These are phyloP conservation scores for Nicotiana obtusifolia DNA, from an alignment of 257 asterid genomes.

Conservation along the genomic window DNA sequence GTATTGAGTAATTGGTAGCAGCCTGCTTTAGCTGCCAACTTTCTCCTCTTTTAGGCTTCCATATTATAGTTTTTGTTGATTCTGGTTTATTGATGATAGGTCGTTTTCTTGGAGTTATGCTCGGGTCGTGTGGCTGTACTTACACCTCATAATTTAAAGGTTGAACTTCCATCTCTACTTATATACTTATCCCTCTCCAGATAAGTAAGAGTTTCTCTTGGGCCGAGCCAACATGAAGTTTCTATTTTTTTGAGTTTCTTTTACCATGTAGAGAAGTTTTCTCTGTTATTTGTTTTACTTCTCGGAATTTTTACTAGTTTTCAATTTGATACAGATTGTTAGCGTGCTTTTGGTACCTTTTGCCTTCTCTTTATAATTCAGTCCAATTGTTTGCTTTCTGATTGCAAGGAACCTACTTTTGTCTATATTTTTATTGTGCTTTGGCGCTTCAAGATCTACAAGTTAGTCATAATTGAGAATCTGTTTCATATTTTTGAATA, in stretches of 20 bases:
- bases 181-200: neutral
- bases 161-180: constrained; percentile 17
- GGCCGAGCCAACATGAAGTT: neutral
- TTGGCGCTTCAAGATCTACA: neutral
- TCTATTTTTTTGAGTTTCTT: neutral
- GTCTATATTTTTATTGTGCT: neutral
- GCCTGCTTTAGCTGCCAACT: neutral
- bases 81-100: constrained; percentile 37
- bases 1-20: neutral
- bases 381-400: neutral
- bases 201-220: neutral
- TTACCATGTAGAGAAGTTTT: neutral
- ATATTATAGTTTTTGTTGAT: neutral
- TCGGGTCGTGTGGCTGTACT: constrained; percentile 69
- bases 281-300: neutral
- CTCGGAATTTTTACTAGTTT: neutral
- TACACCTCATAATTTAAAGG: constrained; percentile 69
- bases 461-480: neutral
- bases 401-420: neutral
- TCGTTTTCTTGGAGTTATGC: constrained; percentile 82
- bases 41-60: neutral
- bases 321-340: neutral
- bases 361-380: neutral
- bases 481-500: neutral
- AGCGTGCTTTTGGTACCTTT: neutral